These are phyloP conservation scores for Saccharomycopsis guyanensis DNA, from an alignment of 805 yeast genomes.

Conservation along the genomic window DNA sequence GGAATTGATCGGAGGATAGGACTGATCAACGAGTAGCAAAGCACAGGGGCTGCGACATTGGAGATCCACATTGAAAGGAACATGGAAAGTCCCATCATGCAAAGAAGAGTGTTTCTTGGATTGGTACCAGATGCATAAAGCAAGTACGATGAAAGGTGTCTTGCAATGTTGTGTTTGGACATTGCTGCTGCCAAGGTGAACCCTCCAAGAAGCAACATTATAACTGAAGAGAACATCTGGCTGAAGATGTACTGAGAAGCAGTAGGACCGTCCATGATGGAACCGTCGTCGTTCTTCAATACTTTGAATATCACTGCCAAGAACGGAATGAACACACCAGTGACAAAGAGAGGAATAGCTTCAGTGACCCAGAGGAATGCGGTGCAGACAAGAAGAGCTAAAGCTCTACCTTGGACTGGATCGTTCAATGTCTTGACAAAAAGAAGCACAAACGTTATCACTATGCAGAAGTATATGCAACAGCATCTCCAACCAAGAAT, in stretches of 20 bases:
- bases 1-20: constrained; percentile 83
- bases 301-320: constrained; percentile 69
- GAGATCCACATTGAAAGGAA: constrained; percentile 93
- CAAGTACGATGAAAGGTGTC: constrained; percentile 72
- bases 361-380: constrained; percentile 95
- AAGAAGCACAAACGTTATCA: constrained; percentile 39
- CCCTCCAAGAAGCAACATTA: constrained; percentile 85
- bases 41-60: constrained; percentile 95
- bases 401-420: constrained; percentile 63
- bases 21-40: constrained; percentile 84
- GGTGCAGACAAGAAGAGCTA: constrained; percentile 74
- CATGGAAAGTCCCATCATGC: constrained; percentile 81
- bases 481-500: constrained; percentile 25
- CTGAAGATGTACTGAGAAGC: constrained; percentile 71
- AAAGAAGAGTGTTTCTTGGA: constrained; percentile 67
- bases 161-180: constrained; percentile 86
- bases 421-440: constrained; percentile 46
- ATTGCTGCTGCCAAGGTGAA: constrained; percentile 92
- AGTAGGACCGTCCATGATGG: constrained; percentile 51
- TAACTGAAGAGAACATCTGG: constrained; percentile 93
- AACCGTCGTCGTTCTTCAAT: constrained; percentile 42
- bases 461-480: constrained; percentile 40
- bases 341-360: constrained; percentile 83
- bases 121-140: constrained; percentile 78
- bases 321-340: constrained; percentile 78